Evolutionary conservation across 768 basidiomycete genomes (phyloP), one percentile per base, ranked within the genome.

Genomic region (Collybia nuda): DNA sequence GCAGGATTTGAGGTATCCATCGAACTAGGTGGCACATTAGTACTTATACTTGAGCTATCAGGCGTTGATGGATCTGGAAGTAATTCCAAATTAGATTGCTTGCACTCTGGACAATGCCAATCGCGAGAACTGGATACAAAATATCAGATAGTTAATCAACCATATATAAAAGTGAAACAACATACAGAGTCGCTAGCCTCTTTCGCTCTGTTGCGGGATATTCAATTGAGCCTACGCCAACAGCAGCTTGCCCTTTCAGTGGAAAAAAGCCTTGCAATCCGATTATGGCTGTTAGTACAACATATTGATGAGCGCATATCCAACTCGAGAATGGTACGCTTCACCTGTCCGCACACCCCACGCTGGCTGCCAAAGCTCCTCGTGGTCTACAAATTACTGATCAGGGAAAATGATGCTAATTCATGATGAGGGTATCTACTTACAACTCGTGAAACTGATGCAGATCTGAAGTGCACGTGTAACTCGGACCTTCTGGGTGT

Each of bases 321-420:
- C 7, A 50, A 51, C 15, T 2, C 18, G 19, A 11, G 38, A 5
- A 42, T 41, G 3, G 22, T 44, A 19, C 11, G 36, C 43, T 77
- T 54, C 51, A 89, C 90, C 94, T 49, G 95, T 98, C 55, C 96
- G 82, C 17, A 98, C 90, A 48, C 96, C 96, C 96, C 96, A 98
- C 21, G 93, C 93, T 32, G 96, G 96, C 67, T 98, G 94, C 96
- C 96, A 98, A 26, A 91, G 77, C 58, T 98, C 96, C 68, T 94
- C 92, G 57, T 98, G 94, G 74, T 96, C 89, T 92, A 59, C 37
- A 51, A 18, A 22, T 40, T 19, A 17, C 36, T 32, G 35, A 3
- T 11, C 38, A n/a, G 23, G 7, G 50, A 42, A 32, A 26, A 39
- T 23, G 41, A 42, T 52, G 29, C 28, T 44, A 50, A 54, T 29